Evolutionary conservation across 306 rosid genomes (phyloP).

Genomic region (Pachyrhizus erosus): DNA sequence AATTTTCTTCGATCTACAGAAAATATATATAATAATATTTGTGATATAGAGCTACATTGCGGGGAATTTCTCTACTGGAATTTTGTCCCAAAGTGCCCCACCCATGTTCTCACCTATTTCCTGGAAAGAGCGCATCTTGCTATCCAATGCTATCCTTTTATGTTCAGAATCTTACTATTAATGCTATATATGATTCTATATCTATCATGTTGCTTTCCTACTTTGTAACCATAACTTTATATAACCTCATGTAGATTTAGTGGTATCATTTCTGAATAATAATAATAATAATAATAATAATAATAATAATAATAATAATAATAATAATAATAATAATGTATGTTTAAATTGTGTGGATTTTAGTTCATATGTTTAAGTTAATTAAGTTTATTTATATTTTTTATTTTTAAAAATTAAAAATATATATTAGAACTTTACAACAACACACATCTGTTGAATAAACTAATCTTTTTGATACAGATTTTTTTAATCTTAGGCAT

Average conservation of each 20-base stretch:
- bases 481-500: no score
- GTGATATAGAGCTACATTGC: background rate
- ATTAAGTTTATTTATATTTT: no score
- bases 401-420: no score
- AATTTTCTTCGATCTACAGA: background rate
- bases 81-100: slow-evolving; percentile 40
- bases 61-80: slow-evolving; percentile 8
- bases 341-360: background rate
- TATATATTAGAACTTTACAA: no score
- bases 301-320: no score
- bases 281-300: no score
- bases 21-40: slow-evolving; percentile 21
- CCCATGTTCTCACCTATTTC: slow-evolving; percentile 51
- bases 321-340: no score
- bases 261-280: background rate
- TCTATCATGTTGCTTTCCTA: background rate
- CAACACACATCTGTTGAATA: no score
- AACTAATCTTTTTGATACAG: no score
- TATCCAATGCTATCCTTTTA: background rate
- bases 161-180: background rate
- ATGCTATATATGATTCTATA: background rate
- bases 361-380: no score
- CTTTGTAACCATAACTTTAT: background rate
- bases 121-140: slow-evolving; percentile 41
- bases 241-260: background rate